These are phyloP conservation scores for Tetracentron sinense DNA, from an alignment of 164 flowering plant genomes.

Conservation along the genomic window DNA sequence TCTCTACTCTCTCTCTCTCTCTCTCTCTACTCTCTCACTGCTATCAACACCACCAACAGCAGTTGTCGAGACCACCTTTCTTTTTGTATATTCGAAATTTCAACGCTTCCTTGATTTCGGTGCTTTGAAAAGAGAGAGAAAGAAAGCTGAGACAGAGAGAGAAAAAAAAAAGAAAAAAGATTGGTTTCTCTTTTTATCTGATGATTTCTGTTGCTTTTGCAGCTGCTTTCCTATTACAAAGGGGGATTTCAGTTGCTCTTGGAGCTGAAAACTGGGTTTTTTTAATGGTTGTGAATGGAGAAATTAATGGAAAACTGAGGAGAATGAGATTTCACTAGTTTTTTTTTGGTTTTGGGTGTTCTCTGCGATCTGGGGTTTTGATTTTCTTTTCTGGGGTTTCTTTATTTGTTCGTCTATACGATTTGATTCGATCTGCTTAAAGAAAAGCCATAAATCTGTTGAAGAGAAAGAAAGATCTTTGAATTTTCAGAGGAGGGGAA, in stretches of 20 bases:
- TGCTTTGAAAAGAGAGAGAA: conserved; percentile 6
- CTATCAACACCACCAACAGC: no score
- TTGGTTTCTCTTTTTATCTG: no score
- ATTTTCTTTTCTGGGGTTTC: not conserved
- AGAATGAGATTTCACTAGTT: not conserved
- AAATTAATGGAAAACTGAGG: not conserved
- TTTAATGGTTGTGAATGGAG: not conserved
- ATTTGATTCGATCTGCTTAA: conserved; percentile 11
- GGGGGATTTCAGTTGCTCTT: no score
- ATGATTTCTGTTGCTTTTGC: no score
- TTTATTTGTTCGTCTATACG: not conserved
- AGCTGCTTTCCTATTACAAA: not conserved
- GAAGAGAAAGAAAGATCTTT: not conserved
- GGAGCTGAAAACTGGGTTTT: not conserved
- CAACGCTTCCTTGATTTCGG: conserved; percentile 20
- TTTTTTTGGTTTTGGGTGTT: not conserved
- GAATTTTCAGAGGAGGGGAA: not conserved
- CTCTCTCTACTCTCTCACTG: not conserved
- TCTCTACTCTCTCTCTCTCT: not conserved
- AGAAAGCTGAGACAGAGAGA: no score
- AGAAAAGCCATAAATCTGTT: not conserved
- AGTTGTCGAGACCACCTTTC: conserved; percentile 10
- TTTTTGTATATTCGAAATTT: not conserved
- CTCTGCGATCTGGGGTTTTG: not conserved
- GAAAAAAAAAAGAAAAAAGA: no score